Evolutionary conservation across 31 red algal genomes (phyloP).

Genomic region (Endocladia muricata): DNA sequence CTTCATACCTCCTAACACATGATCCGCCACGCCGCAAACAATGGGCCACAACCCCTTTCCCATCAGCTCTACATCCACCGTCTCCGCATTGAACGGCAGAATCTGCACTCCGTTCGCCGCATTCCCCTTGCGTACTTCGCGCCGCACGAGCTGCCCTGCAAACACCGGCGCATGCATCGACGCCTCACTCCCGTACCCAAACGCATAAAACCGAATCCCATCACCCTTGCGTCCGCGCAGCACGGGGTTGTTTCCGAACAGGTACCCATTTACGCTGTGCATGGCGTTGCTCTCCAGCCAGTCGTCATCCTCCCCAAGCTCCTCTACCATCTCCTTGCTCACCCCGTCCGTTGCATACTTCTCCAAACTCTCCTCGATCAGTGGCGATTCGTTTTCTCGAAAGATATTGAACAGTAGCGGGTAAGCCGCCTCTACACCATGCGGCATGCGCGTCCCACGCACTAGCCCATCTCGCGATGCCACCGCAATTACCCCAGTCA

Average conservation of each 20-base stretch:
- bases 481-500: conserved; percentile 35
- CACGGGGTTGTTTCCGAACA: conserved; percentile 27
- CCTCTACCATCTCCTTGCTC: neutral
- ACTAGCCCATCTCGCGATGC: conserved; percentile 6
- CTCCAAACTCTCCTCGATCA: conserved; percentile 17
- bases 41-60: conserved; percentile 17
- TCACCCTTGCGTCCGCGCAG: neutral
- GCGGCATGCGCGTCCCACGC: conserved; percentile 8
- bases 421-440: conserved; percentile 6
- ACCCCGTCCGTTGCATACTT: conserved; percentile 4
- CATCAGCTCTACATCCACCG: conserved; percentile 28
- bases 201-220: conserved; percentile 28
- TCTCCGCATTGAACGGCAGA: conserved; percentile 29
- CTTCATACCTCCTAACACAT: conserved; percentile 48
- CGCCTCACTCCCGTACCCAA: conserved; percentile 46
- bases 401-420: conserved; percentile 34
- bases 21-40: conserved; percentile 32
- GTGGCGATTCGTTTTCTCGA: conserved; percentile 30
- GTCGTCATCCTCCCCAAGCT: conserved; percentile 22
- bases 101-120: conserved; percentile 34
- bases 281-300: conserved; percentile 42
- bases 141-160: conserved; percentile 22
- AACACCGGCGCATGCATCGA: conserved; percentile 48
- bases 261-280: conserved; percentile 38
- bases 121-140: conserved; percentile 18